Percentiles rank a stretch among this genome's conserved stretches.
Evolutionary conservation across 495 filamentous ascomycete genomes (phyloP).

Genomic region (Podospora comata): DNA sequence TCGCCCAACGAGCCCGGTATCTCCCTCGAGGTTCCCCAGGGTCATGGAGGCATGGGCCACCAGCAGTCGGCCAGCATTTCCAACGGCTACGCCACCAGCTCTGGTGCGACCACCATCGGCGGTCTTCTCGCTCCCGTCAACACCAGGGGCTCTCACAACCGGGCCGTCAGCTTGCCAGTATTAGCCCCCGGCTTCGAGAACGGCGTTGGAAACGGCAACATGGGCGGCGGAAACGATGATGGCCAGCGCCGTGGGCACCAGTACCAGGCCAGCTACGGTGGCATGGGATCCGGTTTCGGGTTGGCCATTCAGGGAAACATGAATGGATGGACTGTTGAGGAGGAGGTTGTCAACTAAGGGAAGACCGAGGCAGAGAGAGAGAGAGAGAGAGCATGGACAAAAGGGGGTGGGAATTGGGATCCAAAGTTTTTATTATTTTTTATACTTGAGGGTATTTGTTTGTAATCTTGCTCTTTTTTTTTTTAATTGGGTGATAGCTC

Average conservation of each 20-base stretch:
- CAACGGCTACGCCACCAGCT: constrained; percentile 51
- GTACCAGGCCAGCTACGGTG: constrained; percentile 54
- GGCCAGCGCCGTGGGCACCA: constrained; percentile 52
- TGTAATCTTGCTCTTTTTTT: constrained; percentile 12
- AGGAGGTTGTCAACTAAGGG: constrained; percentile 51
- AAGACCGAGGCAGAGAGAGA: background rate
- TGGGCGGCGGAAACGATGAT: constrained; percentile 42
- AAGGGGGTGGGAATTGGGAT: constrained; percentile 9
- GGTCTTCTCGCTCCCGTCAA: constrained; percentile 65
- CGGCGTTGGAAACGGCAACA: constrained; percentile 46
- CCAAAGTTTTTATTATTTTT: constrained; percentile 2
- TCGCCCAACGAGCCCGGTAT: constrained; percentile 50
- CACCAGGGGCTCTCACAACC: constrained; percentile 70
- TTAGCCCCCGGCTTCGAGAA: constrained; percentile 53
- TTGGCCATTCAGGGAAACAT: constrained; percentile 51
- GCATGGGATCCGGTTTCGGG: constrained; percentile 49
- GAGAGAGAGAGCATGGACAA: constrained; percentile 5
- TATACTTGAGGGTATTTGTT: constrained; percentile 10
- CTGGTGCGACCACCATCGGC: constrained; percentile 64
- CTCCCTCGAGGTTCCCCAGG: constrained; percentile 54
- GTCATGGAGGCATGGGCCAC: constrained; percentile 49
- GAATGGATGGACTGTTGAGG: constrained; percentile 53
- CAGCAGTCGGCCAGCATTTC: constrained; percentile 61
- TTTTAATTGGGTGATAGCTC: constrained; percentile 9
- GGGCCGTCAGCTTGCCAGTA: constrained; percentile 78